Evolutionary conservation across 202 grass and related monocot species (phyloP).

Genomic region (Brachypodium distachyon): DNA sequence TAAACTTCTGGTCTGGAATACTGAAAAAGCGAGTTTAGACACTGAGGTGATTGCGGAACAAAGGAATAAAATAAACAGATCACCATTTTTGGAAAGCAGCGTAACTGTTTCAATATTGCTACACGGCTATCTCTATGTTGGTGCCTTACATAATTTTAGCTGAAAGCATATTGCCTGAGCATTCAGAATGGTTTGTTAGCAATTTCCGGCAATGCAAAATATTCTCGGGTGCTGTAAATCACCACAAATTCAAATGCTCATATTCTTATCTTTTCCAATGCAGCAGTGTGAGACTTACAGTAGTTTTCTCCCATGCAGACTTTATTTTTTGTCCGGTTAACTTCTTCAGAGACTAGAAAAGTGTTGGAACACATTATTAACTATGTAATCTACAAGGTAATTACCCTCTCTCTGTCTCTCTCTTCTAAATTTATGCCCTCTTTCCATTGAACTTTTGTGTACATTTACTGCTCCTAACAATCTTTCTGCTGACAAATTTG

Average conservation of each 20-base stretch:
- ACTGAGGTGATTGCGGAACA: neutral
- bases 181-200: neutral
- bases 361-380: slow-evolving; percentile 72
- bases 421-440: neutral
- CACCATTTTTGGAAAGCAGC: neutral
- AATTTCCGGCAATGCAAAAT: neutral
- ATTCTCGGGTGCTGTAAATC: neutral
- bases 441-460: neutral
- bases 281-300: neutral
- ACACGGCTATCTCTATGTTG: neutral
- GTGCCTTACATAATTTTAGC: neutral
- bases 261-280: neutral
- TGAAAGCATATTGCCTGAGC: neutral
- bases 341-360: slow-evolving; percentile 66
- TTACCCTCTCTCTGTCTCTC: neutral
- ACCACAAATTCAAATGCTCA: neutral
- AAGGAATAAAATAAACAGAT: neutral
- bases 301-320: slow-evolving; percentile 46
- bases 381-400: slow-evolving; percentile 83
- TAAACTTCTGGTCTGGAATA: neutral
- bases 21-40: neutral
- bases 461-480: neutral
- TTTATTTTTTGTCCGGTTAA: slow-evolving; percentile 66
- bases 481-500: neutral
- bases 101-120: neutral